Percentiles rank a stretch among this genome's conserved stretches.
Conservation (phyloP, 352 stramenopile genomes). For the Globisporangium megalacanthum region DNA sequence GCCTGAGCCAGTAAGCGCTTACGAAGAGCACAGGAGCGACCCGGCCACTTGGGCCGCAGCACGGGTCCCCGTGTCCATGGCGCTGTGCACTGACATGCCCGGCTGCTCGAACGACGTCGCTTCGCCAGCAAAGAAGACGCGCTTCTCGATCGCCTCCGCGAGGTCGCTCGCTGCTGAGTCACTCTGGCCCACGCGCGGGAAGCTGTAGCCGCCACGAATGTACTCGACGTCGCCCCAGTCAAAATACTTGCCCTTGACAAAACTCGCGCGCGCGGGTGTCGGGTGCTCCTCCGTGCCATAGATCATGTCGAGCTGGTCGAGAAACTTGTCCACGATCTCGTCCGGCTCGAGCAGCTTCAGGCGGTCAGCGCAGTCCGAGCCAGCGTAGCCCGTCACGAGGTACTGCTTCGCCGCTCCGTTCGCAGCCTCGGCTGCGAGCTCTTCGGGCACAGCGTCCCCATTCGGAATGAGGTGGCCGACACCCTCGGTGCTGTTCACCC, state of each 20-base stretch:
- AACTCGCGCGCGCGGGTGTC: constrained; percentile 45
- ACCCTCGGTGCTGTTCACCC: constrained; percentile 68
- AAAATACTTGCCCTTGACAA: constrained; percentile 73
- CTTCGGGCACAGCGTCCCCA: constrained; percentile 26
- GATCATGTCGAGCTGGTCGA: constrained; percentile 71
- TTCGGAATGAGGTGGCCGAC: constrained; percentile 57
- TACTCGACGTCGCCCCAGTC: constrained; percentile 72
- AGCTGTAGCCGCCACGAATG: constrained; percentile 70
- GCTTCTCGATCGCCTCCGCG: constrained; percentile 47
- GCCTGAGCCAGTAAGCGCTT: no score
- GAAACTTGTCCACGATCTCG: constrained; percentile 57
- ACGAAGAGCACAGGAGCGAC: constrained; percentile 24
- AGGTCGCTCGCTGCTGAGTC: constrained; percentile 57
- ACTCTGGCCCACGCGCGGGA: constrained; percentile 61
- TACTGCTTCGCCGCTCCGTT: constrained; percentile 35
- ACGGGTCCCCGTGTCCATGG: constrained; percentile 73
- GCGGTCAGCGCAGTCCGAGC: constrained; percentile 55
- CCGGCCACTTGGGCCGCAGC: constrained; percentile 43
- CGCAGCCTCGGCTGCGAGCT: constrained; percentile 9
- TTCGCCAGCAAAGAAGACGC: constrained; percentile 80
- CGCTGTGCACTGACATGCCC: constrained; percentile 78
- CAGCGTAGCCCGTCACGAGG: constrained; percentile 69
- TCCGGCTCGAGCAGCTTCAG: constrained; percentile 35
- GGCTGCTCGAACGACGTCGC: constrained; percentile 78
- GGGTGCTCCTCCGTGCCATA: constrained; percentile 57